These are phyloP conservation scores for Circinella umbellata DNA, from an alignment of 371 early-diverging fungal species.

Conservation along the genomic window DNA sequence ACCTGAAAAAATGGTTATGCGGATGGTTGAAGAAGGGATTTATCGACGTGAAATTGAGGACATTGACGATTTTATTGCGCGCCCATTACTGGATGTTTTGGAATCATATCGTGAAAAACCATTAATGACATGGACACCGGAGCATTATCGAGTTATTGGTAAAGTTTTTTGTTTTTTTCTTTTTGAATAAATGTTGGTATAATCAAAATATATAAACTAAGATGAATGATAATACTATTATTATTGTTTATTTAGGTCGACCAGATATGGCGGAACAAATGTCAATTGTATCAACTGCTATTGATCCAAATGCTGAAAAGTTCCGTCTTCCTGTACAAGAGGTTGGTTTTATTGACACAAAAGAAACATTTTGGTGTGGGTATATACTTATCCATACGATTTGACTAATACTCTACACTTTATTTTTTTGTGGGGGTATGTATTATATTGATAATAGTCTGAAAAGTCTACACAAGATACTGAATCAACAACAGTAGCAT, in stretches of 20 bases:
- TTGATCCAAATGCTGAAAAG: conserved; percentile 6
- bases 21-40: conserved; percentile 37
- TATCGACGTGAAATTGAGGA: conserved; percentile 41
- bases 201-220: not conserved
- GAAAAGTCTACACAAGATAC: not conserved
- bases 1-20: conserved; percentile 11
- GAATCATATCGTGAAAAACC: conserved; percentile 45
- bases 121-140: conserved; percentile 41
- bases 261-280: conserved; percentile 66
- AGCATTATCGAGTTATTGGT: conserved; percentile 58
- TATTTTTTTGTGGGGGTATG: not conserved
- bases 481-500: not conserved
- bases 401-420: too few relatives aligned
- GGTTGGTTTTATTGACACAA: not conserved
- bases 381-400: too few relatives aligned
- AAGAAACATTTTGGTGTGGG: not conserved
- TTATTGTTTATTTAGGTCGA: conserved; percentile 42
- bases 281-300: conserved; percentile 1
- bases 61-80: conserved; percentile 47
- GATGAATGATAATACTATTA: not conserved
- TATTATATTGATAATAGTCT: not conserved
- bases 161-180: not conserved
- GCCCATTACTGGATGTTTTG: conserved; percentile 52
- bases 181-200: not conserved
- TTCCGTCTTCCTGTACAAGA: conserved; percentile 9